phyloP scores from a whole-genome alignment of 768 basidiomycete species.

The Kwoniella europaea region DNA sequence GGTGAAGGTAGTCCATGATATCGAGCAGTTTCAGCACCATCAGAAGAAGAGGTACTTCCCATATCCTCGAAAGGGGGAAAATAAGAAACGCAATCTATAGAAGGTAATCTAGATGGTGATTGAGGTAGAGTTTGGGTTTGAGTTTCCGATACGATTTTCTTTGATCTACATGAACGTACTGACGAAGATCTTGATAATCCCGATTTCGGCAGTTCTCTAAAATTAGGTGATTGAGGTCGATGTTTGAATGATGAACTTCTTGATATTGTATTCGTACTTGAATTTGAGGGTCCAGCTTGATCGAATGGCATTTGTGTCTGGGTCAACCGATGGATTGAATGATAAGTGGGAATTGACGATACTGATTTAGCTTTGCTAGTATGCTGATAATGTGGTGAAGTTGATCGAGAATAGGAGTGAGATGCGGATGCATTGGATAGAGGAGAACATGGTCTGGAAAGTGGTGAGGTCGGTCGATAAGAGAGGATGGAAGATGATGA shows the following conservation, averaged over 20 bases:
- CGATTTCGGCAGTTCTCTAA: neutral
- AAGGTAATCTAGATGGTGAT: conserved; percentile 40
- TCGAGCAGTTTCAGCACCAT: neutral
- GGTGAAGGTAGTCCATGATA: neutral
- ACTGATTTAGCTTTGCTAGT: conserved; percentile 28
- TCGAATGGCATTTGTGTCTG: neutral
- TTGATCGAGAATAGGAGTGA: neutral
- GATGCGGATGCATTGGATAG: neutral
- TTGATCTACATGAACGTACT: conserved; percentile 10
- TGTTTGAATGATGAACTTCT: conserved; percentile 11
- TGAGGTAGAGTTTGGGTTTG: neutral
- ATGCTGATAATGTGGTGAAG: conserved; percentile 6
- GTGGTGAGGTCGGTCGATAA: neutral
- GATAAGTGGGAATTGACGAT: conserved; percentile 24
- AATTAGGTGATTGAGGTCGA: neutral
- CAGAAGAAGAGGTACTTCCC: conserved; percentile 22
- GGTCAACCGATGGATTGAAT: conserved; percentile 7
- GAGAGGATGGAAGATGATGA: neutral
- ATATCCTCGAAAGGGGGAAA: conserved; percentile 49
- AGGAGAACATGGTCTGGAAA: neutral
- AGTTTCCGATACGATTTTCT: neutral
- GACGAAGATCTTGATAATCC: conserved; percentile 16
- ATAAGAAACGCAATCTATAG: conserved; percentile 40
- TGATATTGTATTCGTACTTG: neutral
- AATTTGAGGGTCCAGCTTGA: conserved; percentile 11